Base-by-base conservation (phyloP, 129 eudicot species). In the Pseudognaphalium luteoalbum region DNA sequence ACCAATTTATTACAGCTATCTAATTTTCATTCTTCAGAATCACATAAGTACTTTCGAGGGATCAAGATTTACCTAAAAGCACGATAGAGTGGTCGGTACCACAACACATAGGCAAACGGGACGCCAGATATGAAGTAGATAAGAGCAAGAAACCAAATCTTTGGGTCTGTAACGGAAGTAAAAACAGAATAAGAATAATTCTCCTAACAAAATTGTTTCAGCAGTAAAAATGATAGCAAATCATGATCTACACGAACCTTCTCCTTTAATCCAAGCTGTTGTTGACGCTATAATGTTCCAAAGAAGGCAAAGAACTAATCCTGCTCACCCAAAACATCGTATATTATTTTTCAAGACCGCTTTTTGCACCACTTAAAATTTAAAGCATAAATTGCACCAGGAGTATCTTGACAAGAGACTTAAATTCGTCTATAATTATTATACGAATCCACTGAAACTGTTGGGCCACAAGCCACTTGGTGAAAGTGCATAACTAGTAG, bases 241-340 rank as follows among this genome's bases (percentile, higher is more conserved):
- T 22, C 7, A 11, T 47, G 35, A 33, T 54, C 8, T 14, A 62
- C 57, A 80, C 89, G 0, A 14, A 93, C 98, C 97, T 85, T 86
- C 93, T 68, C 85, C 80, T 82, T 79, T 88, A 74, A 93, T 85
- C 98, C 98, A 90, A 42, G 97, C 96, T 70, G 98, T 85, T 51
- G 97, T 93, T 60, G 89, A 88, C 28, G 98, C 98, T 65, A 93
- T 59, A 34, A 90, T 66, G 74, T 93, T 93, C 98, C 98, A 93
- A 34, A 85, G 64, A 77, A 93, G 98, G 68, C 93, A 82, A 61
- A 83, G 81, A 15, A 83, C 66, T 33, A 93, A 79, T 35, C 98
- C 98, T 93, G 96, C 78, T 76, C 34, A 54, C 6, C 66, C 81
- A 12, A 58, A 82, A 66, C 57, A 74, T 34, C 21, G 14, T 28